Evolutionary conservation across 257 asterid species (phyloP).

Genomic region (Nicotiana attenuata): DNA sequence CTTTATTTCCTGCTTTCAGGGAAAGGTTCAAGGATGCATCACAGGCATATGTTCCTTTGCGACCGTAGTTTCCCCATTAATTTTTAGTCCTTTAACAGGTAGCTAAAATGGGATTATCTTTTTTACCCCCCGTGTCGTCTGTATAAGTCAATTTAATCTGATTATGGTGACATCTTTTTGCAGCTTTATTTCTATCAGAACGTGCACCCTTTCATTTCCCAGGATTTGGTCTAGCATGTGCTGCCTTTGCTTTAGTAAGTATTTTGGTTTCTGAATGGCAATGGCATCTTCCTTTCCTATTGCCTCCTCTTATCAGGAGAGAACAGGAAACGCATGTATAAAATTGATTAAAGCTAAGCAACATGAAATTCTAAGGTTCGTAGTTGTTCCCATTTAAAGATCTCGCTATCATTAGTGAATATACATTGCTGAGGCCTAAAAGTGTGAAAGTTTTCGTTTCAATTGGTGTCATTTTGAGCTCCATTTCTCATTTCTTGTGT

Average conservation of each 20-base stretch:
- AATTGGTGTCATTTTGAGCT: background rate
- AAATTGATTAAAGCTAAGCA: background rate
- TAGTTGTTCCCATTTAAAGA: background rate
- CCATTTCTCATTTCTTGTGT: background rate
- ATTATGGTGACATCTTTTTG: background rate
- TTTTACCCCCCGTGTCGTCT: background rate
- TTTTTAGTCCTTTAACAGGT: constrained; percentile 86
- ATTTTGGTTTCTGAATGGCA: constrained; percentile 53
- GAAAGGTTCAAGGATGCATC: constrained; percentile 88
- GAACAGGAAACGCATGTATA: background rate
- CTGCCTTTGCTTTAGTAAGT: constrained; percentile 23
- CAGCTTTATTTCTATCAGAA: constrained; percentile 79
- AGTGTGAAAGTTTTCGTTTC: background rate
- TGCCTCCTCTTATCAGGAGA: background rate
- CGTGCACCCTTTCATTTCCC: constrained; percentile 82
- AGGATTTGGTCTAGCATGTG: constrained; percentile 40
- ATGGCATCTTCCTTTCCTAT: background rate
- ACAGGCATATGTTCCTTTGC: constrained; percentile 77
- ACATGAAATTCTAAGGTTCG: background rate
- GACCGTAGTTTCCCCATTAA: constrained; percentile 67
- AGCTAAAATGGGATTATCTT: background rate
- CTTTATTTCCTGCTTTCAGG: constrained; percentile 28
- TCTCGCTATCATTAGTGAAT: constrained; percentile 45
- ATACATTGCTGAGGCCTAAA: background rate
- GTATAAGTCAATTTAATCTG: background rate